Percentiles rank a stretch among this genome's conserved stretches.
Evolutionary conservation across 352 stramenopile species (phyloP).

Genomic region (Globisporangium camurandrum): DNA sequence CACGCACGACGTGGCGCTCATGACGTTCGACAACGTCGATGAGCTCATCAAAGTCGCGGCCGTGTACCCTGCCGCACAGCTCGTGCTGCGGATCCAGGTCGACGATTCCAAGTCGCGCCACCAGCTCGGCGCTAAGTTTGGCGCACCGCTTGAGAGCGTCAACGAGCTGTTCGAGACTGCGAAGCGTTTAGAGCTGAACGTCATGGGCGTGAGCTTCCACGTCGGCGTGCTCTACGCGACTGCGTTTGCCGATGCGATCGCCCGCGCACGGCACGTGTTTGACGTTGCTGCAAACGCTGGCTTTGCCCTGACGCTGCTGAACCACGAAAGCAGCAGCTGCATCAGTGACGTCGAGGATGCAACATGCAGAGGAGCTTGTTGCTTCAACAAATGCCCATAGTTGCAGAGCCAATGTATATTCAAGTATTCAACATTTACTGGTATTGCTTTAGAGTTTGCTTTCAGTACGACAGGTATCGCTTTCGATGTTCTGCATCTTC

Average conservation of each 20-base stretch:
- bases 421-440: too few relatives aligned
- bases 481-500: neutral
- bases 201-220: slow-evolving; percentile 86
- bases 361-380: too few relatives aligned
- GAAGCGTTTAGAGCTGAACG: slow-evolving; percentile 46
- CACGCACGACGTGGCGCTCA: slow-evolving; percentile 48
- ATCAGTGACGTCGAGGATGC: slow-evolving; percentile 40
- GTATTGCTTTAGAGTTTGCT: too few relatives aligned
- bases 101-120: slow-evolving; percentile 83
- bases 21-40: slow-evolving; percentile 83
- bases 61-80: slow-evolving; percentile 33
- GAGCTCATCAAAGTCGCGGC: slow-evolving; percentile 67
- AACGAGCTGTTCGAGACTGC: slow-evolving; percentile 58
- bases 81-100: slow-evolving; percentile 69
- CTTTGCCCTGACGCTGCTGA: slow-evolving; percentile 64
- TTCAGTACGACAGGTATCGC: neutral
- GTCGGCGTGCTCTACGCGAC: slow-evolving; percentile 73
- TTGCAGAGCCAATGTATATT: too few relatives aligned
- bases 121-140: slow-evolving; percentile 83
- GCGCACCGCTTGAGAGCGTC: slow-evolving; percentile 35
- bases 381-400: too few relatives aligned
- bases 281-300: slow-evolving; percentile 45
- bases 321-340: slow-evolving; percentile 88
- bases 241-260: slow-evolving; percentile 72
- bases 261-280: slow-evolving; percentile 56